These are phyloP conservation scores for Austroboletus novae-zelandiae DNA, from an alignment of 1,284 basidiomycete genomes.

Conservation along the genomic window DNA sequence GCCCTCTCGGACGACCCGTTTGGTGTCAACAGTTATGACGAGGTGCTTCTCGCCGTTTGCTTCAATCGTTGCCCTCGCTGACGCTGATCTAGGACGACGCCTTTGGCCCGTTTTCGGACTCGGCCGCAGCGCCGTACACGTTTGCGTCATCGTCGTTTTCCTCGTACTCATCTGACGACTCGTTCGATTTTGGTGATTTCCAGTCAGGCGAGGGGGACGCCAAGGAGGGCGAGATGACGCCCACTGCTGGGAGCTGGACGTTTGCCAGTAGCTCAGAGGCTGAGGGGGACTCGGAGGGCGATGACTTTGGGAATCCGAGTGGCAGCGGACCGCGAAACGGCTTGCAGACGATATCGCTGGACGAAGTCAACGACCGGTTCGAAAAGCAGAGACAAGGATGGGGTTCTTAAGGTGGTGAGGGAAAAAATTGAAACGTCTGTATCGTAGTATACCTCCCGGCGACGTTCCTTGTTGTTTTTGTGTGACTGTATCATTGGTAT, in stretches of 20 bases:
- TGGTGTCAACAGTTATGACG: conserved; percentile 42
- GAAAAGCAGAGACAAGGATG: conserved; percentile 16
- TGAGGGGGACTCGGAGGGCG: conserved; percentile 33
- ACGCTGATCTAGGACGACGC: conserved; percentile 44
- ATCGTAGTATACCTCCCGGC: conserved; percentile 17
- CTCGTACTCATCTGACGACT: conserved; percentile 57
- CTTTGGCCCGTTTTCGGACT: conserved; percentile 76
- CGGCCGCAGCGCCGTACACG: conserved; percentile 55
- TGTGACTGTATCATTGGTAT: conserved; percentile 10
- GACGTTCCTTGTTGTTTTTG: conserved; percentile 6
- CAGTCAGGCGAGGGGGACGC: conserved; percentile 44
- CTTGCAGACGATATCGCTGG: conserved; percentile 30
- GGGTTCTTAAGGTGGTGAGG: conserved; percentile 12
- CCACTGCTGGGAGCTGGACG: conserved; percentile 68
- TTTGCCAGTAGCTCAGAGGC: conserved; percentile 46
- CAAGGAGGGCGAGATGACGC: conserved; percentile 55
- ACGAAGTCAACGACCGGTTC: conserved; percentile 25
- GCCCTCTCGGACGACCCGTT: conserved; percentile 53
- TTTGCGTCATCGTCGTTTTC: conserved; percentile 51
- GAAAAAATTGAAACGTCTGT: conserved; percentile 2
- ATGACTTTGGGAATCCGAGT: conserved; percentile 27
- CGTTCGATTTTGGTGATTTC: conserved; percentile 80
- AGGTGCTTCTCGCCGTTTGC: conserved; percentile 38
- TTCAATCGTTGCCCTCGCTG: conserved; percentile 2
- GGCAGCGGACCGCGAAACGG: conserved; percentile 16